Conservation (phyloP, 495 filamentous ascomycete species). For the Xylaria grammica region DNA sequence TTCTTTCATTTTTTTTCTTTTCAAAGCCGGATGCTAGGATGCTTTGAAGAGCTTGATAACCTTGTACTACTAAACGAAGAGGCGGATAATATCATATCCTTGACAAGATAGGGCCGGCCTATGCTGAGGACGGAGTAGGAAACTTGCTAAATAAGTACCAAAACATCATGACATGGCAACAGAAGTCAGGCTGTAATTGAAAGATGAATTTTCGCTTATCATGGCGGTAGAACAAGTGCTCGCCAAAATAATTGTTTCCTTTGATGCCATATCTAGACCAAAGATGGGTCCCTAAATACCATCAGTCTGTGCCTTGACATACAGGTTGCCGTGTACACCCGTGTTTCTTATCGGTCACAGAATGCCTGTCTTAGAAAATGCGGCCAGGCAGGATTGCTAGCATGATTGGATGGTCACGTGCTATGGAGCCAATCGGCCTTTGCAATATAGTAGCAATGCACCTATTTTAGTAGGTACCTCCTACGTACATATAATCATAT, state of each 20-base stretch:
- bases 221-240: too few species aligned
- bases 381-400: neutral
- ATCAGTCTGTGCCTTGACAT: too few species aligned
- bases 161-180: too few species aligned
- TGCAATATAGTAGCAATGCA: neutral
- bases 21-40: neutral
- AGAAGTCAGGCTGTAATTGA: slow-evolving; percentile 9
- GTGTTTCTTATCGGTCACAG: too few species aligned
- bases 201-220: too few species aligned
- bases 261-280: too few species aligned
- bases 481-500: too few species aligned
- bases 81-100: slow-evolving; percentile 12
- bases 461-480: neutral
- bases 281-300: too few species aligned
- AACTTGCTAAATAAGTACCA: neutral
- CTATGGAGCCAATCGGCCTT: neutral
- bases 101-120: neutral
- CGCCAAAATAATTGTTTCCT: too few species aligned
- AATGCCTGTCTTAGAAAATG: too few species aligned
- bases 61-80: slow-evolving; percentile 13
- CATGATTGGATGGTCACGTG: slow-evolving; percentile 4
- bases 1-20: neutral
- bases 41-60: slow-evolving; percentile 10
- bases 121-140: slow-evolving; percentile 13
- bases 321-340: too few species aligned